Evolutionary conservation across 495 filamentous ascomycete species (phyloP).

Genomic region (Penicillium flavigenum): DNA sequence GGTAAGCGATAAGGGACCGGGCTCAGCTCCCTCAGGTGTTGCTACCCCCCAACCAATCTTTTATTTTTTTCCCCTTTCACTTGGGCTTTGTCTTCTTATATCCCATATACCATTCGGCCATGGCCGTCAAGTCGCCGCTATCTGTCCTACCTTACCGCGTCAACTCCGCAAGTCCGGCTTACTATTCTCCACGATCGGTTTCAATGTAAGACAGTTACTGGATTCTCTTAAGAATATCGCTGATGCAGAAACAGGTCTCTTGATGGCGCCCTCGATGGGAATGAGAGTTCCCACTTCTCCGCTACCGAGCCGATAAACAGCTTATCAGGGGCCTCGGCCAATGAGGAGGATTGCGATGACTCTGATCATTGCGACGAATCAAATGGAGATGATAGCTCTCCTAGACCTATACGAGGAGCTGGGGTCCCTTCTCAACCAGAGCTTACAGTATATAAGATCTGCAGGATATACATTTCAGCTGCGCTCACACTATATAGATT

Average conservation of each 20-base stretch:
- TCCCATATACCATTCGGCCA: constrained; percentile 15
- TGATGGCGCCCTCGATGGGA: neutral
- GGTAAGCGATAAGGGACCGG: constrained; percentile 10
- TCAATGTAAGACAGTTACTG: constrained; percentile 18
- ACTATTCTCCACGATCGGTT: constrained; percentile 17
- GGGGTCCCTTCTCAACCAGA: constrained; percentile 20
- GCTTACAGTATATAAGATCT: constrained; percentile 35
- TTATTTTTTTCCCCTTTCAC: neutral
- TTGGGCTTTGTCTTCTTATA: constrained; percentile 1
- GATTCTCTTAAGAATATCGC: neutral
- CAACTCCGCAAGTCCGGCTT: constrained; percentile 19
- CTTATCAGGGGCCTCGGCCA: neutral
- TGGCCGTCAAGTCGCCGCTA: constrained; percentile 39
- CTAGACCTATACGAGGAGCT: constrained; percentile 10
- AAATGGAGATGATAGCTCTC: constrained; percentile 3
- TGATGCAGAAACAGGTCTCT: constrained; percentile 10
- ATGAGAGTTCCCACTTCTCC: constrained; percentile 4
- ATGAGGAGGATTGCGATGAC: constrained; percentile 3
- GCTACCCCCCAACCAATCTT: neutral
- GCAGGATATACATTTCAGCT: neutral
- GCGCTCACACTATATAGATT: constrained; percentile 45
- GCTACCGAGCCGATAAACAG: neutral
- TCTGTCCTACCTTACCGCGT: constrained; percentile 24
- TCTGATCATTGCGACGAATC: neutral
- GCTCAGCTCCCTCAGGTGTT: constrained; percentile 3